Evolutionary conservation across 116 monocot genomes (phyloP).

Genomic region (Phalaenopsis hybrid): DNA sequence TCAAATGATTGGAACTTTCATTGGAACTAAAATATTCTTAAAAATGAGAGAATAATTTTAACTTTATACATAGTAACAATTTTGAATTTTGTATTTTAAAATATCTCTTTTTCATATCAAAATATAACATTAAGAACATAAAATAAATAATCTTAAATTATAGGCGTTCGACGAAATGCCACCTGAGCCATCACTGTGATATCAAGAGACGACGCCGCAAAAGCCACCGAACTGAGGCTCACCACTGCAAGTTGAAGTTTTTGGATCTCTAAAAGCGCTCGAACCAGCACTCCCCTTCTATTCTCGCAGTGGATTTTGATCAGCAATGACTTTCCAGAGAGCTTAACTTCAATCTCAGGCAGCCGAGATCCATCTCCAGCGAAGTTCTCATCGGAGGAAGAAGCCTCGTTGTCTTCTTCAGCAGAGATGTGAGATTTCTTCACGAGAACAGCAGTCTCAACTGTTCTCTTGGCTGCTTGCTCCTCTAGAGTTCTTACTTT

Average conservation of each 20-base stretch:
- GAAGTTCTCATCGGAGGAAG: constrained; percentile 6
- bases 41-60: no score
- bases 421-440: constrained; percentile 17
- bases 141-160: no score
- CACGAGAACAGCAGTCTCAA: constrained; percentile 25
- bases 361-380: neutral
- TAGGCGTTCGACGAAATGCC: neutral
- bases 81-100: no score
- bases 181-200: constrained; percentile 32
- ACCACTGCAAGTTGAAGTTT: constrained; percentile 14
- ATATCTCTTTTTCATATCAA: no score
- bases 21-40: no score
- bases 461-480: constrained; percentile 13
- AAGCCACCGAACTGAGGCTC: constrained; percentile 15
- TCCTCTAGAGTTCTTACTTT: constrained; percentile 29
- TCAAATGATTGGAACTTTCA: no score
- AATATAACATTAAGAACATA: no score
- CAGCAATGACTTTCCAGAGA: constrained; percentile 19
- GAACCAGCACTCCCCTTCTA: constrained; percentile 18
- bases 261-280: constrained; percentile 33
- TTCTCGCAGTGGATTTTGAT: constrained; percentile 31
- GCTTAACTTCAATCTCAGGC: constrained; percentile 29
- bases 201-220: constrained; percentile 14
- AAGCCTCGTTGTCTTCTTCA: constrained; percentile 2
- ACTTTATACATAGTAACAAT: no score